These are phyloP conservation scores for Umbelopsis ramanniana DNA, from an alignment of 192 early-diverging fungal species.

Conservation along the genomic window DNA sequence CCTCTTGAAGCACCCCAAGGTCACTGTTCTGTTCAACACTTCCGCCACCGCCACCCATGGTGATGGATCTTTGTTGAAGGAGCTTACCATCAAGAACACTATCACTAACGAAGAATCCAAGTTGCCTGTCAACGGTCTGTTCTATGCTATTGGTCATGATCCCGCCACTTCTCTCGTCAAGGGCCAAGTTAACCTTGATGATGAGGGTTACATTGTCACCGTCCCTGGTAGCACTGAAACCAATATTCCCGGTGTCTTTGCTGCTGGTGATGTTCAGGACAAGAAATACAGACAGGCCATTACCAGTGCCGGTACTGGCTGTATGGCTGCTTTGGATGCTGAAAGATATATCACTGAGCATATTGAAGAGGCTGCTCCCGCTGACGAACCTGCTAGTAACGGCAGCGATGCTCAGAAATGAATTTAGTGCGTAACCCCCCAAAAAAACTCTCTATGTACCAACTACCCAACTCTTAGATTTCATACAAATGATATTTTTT, in stretches of 20 bases:
- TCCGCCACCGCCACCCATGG: constrained; percentile 87
- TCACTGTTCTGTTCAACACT: constrained; percentile 92
- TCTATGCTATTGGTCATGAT: constrained; percentile 97
- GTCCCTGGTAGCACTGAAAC: constrained; percentile 82
- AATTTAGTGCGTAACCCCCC: neutral
- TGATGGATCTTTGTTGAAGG: constrained; percentile 76
- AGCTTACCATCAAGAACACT: constrained; percentile 79
- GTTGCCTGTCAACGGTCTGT: constrained; percentile 86
- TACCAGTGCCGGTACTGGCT: constrained; percentile 95
- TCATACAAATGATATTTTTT: too few species aligned
- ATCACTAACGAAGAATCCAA: constrained; percentile 66
- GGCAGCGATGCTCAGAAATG: constrained; percentile 17
- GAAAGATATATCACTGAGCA: constrained; percentile 93
- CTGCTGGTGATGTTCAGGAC: constrained; percentile 98
- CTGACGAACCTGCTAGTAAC: neutral
- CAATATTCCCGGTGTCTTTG: constrained; percentile 92
- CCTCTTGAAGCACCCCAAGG: constrained; percentile 82
- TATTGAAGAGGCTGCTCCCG: constrained; percentile 23
- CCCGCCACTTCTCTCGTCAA: constrained; percentile 82
- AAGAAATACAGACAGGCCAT: constrained; percentile 96
- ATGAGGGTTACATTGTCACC: constrained; percentile 87
- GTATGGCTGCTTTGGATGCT: constrained; percentile 97
- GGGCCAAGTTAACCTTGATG: constrained; percentile 82
- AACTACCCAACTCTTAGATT: neutral
- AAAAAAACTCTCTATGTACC: neutral